phyloP scores from a whole-genome alignment of 176 grass and related monocot species.

The Paspalum vaginatum region DNA sequence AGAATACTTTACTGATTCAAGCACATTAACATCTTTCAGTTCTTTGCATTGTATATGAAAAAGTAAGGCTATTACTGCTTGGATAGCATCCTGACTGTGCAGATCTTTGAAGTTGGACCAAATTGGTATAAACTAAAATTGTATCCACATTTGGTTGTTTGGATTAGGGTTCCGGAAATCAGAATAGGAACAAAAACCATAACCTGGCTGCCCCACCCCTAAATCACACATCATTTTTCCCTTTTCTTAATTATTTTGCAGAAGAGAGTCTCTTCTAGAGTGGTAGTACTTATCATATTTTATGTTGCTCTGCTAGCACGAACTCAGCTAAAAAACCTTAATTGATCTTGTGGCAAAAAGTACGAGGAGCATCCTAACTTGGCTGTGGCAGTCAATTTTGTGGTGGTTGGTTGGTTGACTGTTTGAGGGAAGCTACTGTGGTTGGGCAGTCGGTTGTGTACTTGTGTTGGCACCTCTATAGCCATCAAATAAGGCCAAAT shows the following conservation, averaged over 20 bases:
- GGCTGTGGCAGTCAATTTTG: background rate
- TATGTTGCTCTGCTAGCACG: background rate
- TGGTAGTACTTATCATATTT: background rate
- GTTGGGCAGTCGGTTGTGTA: background rate
- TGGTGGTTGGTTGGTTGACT: background rate
- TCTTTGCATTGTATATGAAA: conserved; percentile 10
- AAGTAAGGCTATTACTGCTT: background rate
- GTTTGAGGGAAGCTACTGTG: background rate
- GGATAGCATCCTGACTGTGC: background rate
- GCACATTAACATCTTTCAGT: background rate
- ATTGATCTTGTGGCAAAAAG: background rate
- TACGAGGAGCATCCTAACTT: background rate
- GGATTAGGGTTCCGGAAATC: background rate
- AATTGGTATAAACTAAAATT: background rate
- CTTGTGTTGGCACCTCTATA: background rate
- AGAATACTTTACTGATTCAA: conserved; percentile 11
- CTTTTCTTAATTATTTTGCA: background rate
- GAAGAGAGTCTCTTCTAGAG: background rate
- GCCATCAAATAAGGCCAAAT: background rate
- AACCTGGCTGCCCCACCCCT: background rate
- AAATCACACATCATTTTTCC: background rate
- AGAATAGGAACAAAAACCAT: background rate
- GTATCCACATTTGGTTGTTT: background rate
- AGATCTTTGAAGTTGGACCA: background rate
- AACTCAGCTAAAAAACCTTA: background rate